Conservation (phyloP, 306 rosid species). For the Malus fusca region DNA sequence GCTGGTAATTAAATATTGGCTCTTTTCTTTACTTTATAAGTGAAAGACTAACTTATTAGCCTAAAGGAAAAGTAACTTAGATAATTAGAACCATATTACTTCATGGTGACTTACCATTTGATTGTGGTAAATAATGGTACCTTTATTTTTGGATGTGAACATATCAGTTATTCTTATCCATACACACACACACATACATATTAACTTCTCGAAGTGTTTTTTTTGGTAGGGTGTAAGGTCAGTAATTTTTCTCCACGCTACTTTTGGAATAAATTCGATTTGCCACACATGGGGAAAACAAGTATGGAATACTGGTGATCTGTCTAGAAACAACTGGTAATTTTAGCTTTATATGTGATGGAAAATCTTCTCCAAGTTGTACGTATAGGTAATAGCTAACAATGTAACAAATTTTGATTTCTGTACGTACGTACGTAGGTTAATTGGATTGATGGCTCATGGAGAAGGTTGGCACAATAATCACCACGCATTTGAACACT, state of each 20-base stretch:
- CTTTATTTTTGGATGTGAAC: too few species aligned
- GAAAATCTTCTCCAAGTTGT: background rate
- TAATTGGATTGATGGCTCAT: slow-evolving; percentile 73
- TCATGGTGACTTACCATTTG: background rate
- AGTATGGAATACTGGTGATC: slow-evolving; percentile 2
- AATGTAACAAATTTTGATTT: background rate
- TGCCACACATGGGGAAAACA: slow-evolving; percentile 9
- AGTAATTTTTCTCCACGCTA: background rate
- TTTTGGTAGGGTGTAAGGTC: background rate
- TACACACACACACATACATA: background rate
- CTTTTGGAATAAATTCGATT: background rate
- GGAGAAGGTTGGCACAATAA: slow-evolving; percentile 97
- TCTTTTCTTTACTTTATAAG: background rate
- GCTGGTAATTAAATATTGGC: slow-evolving; percentile 39
- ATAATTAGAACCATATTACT: background rate
- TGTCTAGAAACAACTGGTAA: slow-evolving; percentile 6
- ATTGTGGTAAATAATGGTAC: too few species aligned
- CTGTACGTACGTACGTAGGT: slow-evolving; percentile 13
- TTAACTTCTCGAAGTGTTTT: background rate
- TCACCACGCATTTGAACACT: slow-evolving; percentile 84
- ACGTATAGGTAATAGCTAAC: background rate
- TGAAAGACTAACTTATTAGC: background rate
- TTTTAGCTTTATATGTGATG: background rate
- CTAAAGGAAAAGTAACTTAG: background rate
- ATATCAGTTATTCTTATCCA: too few species aligned